Percentiles rank a stretch among this genome's conserved stretches.
phyloP scores from a whole-genome alignment of 1,284 basidiomycete genomes.

The Volvariella surrecta region DNA sequence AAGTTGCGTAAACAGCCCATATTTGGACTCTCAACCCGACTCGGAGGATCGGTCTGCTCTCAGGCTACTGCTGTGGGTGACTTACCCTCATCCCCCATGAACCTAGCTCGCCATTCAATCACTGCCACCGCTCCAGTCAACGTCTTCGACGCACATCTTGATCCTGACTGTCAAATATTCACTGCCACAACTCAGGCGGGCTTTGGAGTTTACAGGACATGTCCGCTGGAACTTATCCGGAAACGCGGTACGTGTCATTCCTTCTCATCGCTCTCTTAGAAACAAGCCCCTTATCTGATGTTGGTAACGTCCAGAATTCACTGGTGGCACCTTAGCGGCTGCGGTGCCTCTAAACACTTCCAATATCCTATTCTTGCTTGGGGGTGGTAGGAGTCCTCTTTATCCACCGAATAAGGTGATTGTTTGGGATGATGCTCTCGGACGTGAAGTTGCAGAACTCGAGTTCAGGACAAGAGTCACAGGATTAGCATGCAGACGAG shows the following conservation, averaged over 20 bases:
- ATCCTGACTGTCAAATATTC: constrained; percentile 74
- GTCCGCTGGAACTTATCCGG: constrained; percentile 70
- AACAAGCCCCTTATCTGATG: constrained; percentile 7
- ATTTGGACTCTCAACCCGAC: too few species aligned
- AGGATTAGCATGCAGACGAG: constrained; percentile 72
- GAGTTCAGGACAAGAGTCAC: constrained; percentile 87
- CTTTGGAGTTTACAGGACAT: constrained; percentile 80
- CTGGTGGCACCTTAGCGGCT: constrained; percentile 72
- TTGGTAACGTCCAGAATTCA: constrained; percentile 42
- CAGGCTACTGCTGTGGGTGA: too few species aligned
- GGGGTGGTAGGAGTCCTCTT: constrained; percentile 83
- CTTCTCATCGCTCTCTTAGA: constrained; percentile 6
- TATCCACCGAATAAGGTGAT: constrained; percentile 94
- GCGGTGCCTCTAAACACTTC: constrained; percentile 78
- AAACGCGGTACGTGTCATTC: constrained; percentile 56
- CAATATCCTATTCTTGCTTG: constrained; percentile 83
- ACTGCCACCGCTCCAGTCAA: constrained; percentile 71
- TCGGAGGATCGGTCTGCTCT: too few species aligned
- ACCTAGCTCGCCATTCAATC: constrained; percentile 83
- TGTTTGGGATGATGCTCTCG: constrained; percentile 77
- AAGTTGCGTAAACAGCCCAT: too few species aligned
- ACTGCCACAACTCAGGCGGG: constrained; percentile 77
- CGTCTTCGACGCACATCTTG: constrained; percentile 73
- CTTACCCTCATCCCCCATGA: constrained; percentile 42
- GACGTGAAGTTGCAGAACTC: constrained; percentile 76